These are phyloP conservation scores for Globisporangium uncinulatum DNA, from an alignment of 352 stramenopile genomes.

Conservation along the genomic window DNA sequence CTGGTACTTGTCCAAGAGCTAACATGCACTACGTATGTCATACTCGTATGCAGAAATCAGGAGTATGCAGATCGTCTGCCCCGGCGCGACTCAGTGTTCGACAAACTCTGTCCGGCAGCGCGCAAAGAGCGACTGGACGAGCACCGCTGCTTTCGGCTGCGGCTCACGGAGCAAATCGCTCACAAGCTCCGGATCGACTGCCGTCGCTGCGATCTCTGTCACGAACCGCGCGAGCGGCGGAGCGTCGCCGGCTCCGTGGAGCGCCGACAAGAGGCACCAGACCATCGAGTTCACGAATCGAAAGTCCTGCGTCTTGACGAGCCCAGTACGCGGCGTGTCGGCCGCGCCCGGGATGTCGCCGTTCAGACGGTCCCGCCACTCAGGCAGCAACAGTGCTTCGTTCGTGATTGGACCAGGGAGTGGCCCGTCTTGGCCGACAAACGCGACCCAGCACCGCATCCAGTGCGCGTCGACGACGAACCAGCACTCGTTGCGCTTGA, in stretches of 20 bases:
- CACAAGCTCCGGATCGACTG: constrained; percentile 30
- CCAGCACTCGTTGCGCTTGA: constrained; percentile 69
- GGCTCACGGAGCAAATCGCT: constrained; percentile 29
- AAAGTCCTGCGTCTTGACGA: constrained; percentile 55
- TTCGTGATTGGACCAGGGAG: constrained; percentile 65
- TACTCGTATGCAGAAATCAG: too few relatives aligned
- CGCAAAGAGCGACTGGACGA: constrained; percentile 40
- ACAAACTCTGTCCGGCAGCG: constrained; percentile 25
- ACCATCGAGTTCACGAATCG: constrained; percentile 70
- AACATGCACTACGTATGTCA: too few relatives aligned
- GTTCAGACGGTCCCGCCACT: constrained; percentile 27
- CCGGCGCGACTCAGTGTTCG: neutral
- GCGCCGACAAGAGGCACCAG: constrained; percentile 59
- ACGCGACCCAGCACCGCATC: constrained; percentile 59
- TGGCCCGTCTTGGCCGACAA: constrained; percentile 41
- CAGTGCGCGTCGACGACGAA: constrained; percentile 60
- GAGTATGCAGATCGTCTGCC: too few relatives aligned
- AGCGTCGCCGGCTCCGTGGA: constrained; percentile 50
- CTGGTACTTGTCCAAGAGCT: too few relatives aligned
- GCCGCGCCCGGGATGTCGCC: constrained; percentile 30
- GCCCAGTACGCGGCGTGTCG: constrained; percentile 30
- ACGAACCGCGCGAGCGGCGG: constrained; percentile 27
- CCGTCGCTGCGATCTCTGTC: constrained; percentile 36
- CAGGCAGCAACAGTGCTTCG: constrained; percentile 33
- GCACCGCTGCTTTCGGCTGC: constrained; percentile 30